Percentiles rank a stretch among this genome's conserved stretches.
Evolutionary conservation across 2,329 filamentous ascomycete genomes (phyloP).

Genomic region (Colletotrichum plurivorum): DNA sequence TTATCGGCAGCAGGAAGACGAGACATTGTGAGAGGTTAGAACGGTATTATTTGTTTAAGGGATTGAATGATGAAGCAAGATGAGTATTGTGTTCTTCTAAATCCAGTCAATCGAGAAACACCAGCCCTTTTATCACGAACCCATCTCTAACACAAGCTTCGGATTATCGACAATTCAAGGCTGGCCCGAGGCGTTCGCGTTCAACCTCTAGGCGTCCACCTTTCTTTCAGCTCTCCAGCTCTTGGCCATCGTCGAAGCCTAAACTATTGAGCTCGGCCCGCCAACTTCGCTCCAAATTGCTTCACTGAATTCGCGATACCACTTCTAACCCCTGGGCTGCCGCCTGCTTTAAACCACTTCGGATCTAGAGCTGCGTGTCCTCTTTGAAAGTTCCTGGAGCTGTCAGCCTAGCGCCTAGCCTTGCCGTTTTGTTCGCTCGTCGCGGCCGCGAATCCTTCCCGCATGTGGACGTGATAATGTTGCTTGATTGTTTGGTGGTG

Average conservation of each 20-base stretch:
- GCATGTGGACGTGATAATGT: constrained; percentile 21
- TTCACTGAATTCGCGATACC: neutral
- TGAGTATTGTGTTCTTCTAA: neutral
- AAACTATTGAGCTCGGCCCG: constrained; percentile 17
- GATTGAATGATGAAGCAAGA: neutral
- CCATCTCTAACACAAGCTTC: neutral
- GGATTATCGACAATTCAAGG: neutral
- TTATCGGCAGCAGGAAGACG: constrained; percentile 63
- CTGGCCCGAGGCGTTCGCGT: neutral
- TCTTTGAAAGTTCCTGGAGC: constrained; percentile 23
- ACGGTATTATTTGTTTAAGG: neutral
- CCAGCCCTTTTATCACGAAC: constrained; percentile 12
- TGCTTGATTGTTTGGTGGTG: neutral
- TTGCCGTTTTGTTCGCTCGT: neutral
- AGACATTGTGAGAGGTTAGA: constrained; percentile 46
- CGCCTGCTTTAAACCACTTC: constrained; percentile 1
- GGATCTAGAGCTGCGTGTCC: neutral
- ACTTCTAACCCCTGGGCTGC: neutral
- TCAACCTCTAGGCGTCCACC: neutral
- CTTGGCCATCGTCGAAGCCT: neutral
- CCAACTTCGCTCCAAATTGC: constrained; percentile 14
- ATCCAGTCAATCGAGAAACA: neutral
- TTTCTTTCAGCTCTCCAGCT: constrained; percentile 27
- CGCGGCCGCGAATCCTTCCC: constrained; percentile 7
- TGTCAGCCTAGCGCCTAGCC: constrained; percentile 24